Base-by-base conservation (phyloP, 768 basidiomycete species). In the Saitozyma sp. region DNA sequence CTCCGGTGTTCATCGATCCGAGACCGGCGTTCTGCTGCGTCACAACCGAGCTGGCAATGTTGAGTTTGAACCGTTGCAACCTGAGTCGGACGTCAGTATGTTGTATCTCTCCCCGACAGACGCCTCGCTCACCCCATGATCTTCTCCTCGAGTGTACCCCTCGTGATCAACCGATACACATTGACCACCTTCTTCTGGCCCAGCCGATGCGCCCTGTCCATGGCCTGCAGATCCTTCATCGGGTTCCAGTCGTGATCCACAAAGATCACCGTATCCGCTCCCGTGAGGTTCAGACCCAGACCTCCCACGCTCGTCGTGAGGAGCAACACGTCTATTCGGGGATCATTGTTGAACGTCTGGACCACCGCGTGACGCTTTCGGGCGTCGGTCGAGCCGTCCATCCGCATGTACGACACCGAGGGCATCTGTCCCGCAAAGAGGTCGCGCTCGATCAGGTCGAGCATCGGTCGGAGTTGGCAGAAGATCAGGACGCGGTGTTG, bases 231-330 rank as follows among this genome's bases (percentile, higher is more conserved):
- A 82, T 99, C 96, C 79, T 98, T 98, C 93, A 95, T 96, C 8
- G 96, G 96, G 78, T 99, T 99, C 96, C 96, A 99, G 78, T 99
- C 96, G 72, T 99, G 96, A 77, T 99, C 96, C 56, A 99, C 92
- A 72, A 99, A 99, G 66, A 99, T 96, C 61, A 99, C 96, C 0
- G 96, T 99, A 77, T 99, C 96, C 8, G 96, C 96, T 19, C 96
- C 95, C 0, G 96, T 99, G 66, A 99, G 82, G 17, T 95, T 99
- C 75, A 99, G 81, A 8, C 96, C 96, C 37, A 99, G 82, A 2
- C 96, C 96, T 60, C 96, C 96, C 50, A 99, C 95, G 70, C 94
- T 92, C 0, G 96, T 99, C 0, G 96, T 99, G 60, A 99, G 84
- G 9, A 99, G 83, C 16, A 99, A 83, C 66, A 92, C 94, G 79